These are phyloP conservation scores for Lagenaria siceraria DNA, from an alignment of 306 rosid species.

Conservation along the genomic window DNA sequence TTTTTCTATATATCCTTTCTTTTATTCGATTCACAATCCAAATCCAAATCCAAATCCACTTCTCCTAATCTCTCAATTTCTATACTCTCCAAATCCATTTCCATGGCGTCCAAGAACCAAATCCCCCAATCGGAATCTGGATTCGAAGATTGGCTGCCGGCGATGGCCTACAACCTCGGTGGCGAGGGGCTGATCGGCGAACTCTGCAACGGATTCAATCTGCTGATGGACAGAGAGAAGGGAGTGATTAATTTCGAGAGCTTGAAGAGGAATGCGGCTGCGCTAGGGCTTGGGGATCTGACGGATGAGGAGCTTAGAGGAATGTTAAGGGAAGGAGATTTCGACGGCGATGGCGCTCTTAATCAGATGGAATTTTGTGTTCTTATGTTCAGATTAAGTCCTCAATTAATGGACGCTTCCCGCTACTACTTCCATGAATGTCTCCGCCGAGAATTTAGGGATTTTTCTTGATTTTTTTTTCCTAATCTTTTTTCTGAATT, in stretches of 20 bases:
- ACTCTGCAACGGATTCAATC: constrained; percentile 62
- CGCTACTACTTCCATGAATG: neutral
- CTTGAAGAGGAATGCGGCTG: constrained; percentile 57
- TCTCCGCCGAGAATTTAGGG: neutral
- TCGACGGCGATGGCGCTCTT: constrained; percentile 80
- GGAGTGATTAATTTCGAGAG: constrained; percentile 69
- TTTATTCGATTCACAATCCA: neutral
- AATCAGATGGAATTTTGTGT: constrained; percentile 81
- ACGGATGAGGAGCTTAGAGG: constrained; percentile 51
- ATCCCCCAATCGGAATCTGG: constrained; percentile 23
- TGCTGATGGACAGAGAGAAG: constrained; percentile 40
- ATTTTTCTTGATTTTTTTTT: neutral
- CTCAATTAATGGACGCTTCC: constrained; percentile 54
- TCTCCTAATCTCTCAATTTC: neutral
- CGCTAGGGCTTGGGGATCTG: constrained; percentile 47
- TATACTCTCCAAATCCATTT: constrained; percentile 2
- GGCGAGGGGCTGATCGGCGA: constrained; percentile 69
- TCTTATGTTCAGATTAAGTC: constrained; percentile 82
- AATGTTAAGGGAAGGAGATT: constrained; percentile 69
- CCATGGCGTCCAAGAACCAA: constrained; percentile 10
- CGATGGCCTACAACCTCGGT: constrained; percentile 67
- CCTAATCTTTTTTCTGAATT: too few species aligned
- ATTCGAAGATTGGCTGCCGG: constrained; percentile 53
- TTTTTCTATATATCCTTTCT: neutral
- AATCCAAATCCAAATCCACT: neutral